A percentile compares a stretch with the other conserved stretches of the same genome.
These are phyloP conservation scores for Capsicum chinense DNA, from an alignment of 257 asterid species.

Conservation along the genomic window DNA sequence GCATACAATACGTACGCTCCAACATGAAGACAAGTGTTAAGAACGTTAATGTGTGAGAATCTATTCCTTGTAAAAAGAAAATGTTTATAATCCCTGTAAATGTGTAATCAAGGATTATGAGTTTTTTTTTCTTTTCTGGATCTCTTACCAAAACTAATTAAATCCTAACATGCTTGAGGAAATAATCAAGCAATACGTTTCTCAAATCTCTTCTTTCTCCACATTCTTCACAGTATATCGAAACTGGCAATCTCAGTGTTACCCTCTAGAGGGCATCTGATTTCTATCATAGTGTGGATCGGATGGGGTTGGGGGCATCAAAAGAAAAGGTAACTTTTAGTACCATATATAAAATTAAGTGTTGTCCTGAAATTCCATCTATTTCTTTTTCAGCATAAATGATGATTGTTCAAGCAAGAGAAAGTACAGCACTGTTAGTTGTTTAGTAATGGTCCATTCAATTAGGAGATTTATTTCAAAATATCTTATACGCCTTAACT, in stretches of 20 bases:
- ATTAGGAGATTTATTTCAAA: neutral
- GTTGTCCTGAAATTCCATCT: neutral
- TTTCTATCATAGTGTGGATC: neutral
- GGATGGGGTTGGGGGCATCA: no score
- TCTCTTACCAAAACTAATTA: neutral
- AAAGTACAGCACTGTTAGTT: neutral
- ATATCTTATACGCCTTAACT: neutral
- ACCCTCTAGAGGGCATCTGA: constrained; percentile 11
- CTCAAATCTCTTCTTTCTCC: constrained; percentile 8
- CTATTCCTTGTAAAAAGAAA: neutral
- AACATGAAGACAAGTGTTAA: neutral
- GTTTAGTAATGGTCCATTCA: neutral
- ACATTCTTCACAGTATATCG: neutral
- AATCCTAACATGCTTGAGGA: constrained; percentile 9
- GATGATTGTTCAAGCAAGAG: constrained; percentile 8
- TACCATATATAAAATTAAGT: neutral
- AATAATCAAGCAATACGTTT: neutral
- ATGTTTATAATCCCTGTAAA: neutral
- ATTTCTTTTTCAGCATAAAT: neutral
- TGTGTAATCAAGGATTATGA: neutral
- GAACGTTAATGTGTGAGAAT: neutral
- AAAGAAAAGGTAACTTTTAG: no score
- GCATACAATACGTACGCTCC: neutral
- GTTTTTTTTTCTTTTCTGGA: neutral
- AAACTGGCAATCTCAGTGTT: neutral